A percentile compares a stretch with the other conserved stretches of the same genome.
phyloP scores from a whole-genome alignment of 371 early-diverging fungal genomes.

The Mortierella sp. region DNA sequence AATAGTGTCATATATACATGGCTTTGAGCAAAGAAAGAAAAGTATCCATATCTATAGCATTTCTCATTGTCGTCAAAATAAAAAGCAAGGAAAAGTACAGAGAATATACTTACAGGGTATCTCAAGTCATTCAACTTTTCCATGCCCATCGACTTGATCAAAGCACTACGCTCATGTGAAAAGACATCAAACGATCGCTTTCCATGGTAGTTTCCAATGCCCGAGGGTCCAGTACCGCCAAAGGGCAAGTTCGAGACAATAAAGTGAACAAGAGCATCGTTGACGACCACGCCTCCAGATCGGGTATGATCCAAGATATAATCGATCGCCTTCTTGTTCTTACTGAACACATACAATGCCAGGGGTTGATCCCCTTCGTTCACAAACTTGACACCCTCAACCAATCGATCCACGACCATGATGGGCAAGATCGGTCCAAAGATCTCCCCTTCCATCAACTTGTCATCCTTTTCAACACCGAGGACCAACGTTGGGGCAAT shows the following conservation, averaged over 20 bases:
- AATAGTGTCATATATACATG: too few relatives aligned
- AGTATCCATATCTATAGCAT: too few relatives aligned
- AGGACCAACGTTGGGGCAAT: conserved; percentile 76
- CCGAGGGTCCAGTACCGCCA: conserved; percentile 90
- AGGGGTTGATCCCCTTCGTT: conserved; percentile 74
- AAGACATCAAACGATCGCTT: conserved; percentile 80
- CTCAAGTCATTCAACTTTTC: conserved; percentile 60
- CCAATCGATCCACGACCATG: conserved; percentile 72
- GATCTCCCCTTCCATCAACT: conserved; percentile 79
- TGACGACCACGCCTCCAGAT: conserved; percentile 83
- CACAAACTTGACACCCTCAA: conserved; percentile 77
- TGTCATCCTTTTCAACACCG: conserved; percentile 59
- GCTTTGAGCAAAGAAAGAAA: too few relatives aligned
- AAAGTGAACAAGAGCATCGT: conserved; percentile 81
- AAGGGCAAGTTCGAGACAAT: conserved; percentile 77
- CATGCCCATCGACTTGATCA: conserved; percentile 62
- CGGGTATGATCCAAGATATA: conserved; percentile 62
- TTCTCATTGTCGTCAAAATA: too few relatives aligned
- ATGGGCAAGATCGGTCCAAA: conserved; percentile 93
- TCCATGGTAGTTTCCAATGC: conserved; percentile 88
- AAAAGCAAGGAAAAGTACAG: background rate
- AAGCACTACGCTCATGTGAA: conserved; percentile 70
- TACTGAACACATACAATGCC: conserved; percentile 72
- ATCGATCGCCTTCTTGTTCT: conserved; percentile 47
- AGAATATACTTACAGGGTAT: conserved; percentile 57